Percentiles rank a stretch among this genome's conserved stretches.
Conservation (phyloP, 306 rosid species). For the Castanopsis chinensis region DNA sequence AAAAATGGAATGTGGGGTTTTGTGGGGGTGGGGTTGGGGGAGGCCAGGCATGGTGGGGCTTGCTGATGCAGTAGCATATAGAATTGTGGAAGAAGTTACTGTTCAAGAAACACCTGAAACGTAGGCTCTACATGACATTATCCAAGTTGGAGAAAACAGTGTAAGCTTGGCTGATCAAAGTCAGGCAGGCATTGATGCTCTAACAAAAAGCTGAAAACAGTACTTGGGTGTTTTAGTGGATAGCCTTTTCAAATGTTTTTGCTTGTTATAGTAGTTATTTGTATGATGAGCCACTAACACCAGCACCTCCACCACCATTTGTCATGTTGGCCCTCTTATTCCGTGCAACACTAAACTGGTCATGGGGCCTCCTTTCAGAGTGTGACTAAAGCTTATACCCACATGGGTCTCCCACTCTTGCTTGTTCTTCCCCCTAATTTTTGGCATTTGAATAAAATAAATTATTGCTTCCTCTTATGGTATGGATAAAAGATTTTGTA, state of each 20-base stretch:
- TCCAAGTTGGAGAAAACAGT: slow-evolving; percentile 37
- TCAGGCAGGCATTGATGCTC: slow-evolving; percentile 13
- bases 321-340: slow-evolving; percentile 45
- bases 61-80: slow-evolving; percentile 26
- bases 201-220: slow-evolving; percentile 27
- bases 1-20: too few species aligned
- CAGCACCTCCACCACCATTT: slow-evolving; percentile 60
- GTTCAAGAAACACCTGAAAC: slow-evolving; percentile 31
- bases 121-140: slow-evolving; percentile 32
- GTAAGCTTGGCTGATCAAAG: slow-evolving; percentile 14
- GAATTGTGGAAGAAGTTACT: slow-evolving; percentile 10
- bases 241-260: slow-evolving; percentile 26
- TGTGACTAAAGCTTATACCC: slow-evolving; percentile 26
- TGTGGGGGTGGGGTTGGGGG: not conserved
- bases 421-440: slow-evolving; percentile 10
- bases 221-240: slow-evolving; percentile 29
- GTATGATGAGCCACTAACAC: slow-evolving; percentile 59
- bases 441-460: slow-evolving; percentile 22
- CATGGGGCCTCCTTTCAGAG: slow-evolving; percentile 30
- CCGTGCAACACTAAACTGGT: slow-evolving; percentile 35
- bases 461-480: not conserved
- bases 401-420: slow-evolving; percentile 30
- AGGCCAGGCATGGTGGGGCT: slow-evolving; percentile 15
- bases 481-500: slow-evolving; percentile 4
- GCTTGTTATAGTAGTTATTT: slow-evolving; percentile 31